Evolutionary conservation across 108 stramenopile genomes (phyloP).

Genomic region (Nitzschia putrida): DNA sequence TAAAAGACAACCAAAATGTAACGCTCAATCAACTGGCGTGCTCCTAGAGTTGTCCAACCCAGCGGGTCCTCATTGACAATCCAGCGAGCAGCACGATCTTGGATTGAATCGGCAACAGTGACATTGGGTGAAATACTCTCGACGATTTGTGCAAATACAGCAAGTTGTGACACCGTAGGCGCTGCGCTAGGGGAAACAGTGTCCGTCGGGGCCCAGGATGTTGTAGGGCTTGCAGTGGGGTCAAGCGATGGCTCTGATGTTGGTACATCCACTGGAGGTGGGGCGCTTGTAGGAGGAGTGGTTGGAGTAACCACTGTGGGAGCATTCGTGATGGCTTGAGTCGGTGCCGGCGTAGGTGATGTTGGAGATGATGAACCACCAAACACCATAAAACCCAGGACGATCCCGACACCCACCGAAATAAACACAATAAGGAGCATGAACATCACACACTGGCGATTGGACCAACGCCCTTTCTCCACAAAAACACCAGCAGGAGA

Average conservation of each 20-base stretch:
- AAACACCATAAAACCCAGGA: conserved; percentile 8
- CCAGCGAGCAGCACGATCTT: conserved; percentile 25
- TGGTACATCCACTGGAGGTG: neutral
- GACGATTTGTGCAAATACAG: neutral
- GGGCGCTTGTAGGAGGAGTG: neutral
- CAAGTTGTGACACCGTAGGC: neutral
- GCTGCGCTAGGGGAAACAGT: neutral
- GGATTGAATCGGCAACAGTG: conserved; percentile 48
- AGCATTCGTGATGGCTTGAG: neutral
- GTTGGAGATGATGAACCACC: neutral
- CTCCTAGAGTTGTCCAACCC: conserved; percentile 8
- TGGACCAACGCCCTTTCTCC: neutral
- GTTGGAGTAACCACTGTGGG: conserved; percentile 11
- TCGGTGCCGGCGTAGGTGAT: neutral
- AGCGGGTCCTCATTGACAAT: conserved; percentile 21
- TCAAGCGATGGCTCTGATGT: neutral
- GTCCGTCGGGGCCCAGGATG: conserved; percentile 3
- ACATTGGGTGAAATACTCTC: conserved; percentile 37
- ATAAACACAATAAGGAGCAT: neutral
- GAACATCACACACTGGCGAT: neutral
- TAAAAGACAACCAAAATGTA: conserved; percentile 26
- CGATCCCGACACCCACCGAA: conserved; percentile 16
- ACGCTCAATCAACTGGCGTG: conserved; percentile 25
- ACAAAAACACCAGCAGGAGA: neutral
- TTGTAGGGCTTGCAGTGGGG: conserved; percentile 18